A percentile compares a stretch with the other conserved stretches of the same genome.
phyloP scores from a whole-genome alignment of 2,329 filamentous ascomycete species.

The Epichloe bromicola region DNA sequence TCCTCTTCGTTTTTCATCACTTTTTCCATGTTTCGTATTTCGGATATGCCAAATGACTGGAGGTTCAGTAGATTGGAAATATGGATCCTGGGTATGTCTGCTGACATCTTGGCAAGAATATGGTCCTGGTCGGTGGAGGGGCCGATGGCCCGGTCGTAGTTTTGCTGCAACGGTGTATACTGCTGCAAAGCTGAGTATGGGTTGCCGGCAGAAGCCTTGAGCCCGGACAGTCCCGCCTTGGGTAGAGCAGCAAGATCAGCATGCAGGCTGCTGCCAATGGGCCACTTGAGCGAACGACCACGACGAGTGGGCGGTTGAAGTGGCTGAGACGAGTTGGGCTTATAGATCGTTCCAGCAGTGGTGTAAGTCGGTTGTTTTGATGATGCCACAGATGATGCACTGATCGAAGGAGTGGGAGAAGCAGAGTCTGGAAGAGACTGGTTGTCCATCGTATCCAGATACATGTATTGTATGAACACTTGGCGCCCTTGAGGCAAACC shows the following conservation, averaged over 20 bases:
- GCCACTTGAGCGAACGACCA: conserved; percentile 32
- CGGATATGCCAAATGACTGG: conserved; percentile 7
- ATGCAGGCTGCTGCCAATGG: conserved; percentile 12
- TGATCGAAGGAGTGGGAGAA: conserved; percentile 12
- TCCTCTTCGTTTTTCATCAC: conserved; percentile 9
- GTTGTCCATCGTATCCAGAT: conserved; percentile 17
- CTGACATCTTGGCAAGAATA: conserved; percentile 14
- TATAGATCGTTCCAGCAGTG: conserved; percentile 44
- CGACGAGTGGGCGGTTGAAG: conserved; percentile 39
- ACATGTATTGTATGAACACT: background rate
- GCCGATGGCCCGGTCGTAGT: conserved; percentile 37
- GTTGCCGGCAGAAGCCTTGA: conserved; percentile 11
- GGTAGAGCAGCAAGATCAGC: conserved; percentile 23
- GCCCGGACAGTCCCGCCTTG: conserved; percentile 21
- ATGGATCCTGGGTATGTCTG: conserved; percentile 14
- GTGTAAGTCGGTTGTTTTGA: conserved; percentile 33
- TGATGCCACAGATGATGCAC: conserved; percentile 9
- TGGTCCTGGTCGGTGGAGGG: conserved; percentile 20
- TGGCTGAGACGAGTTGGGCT: conserved; percentile 30
- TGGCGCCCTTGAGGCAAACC: background rate
- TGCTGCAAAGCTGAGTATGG: conserved; percentile 18
- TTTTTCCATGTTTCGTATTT: conserved; percentile 6
- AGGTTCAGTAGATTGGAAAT: conserved; percentile 12
- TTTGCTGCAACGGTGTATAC: conserved; percentile 41
- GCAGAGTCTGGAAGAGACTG: conserved; percentile 12